Evolutionary conservation across 208 protist genomes (phyloP).

Genomic region (Leishmania major): DNA sequence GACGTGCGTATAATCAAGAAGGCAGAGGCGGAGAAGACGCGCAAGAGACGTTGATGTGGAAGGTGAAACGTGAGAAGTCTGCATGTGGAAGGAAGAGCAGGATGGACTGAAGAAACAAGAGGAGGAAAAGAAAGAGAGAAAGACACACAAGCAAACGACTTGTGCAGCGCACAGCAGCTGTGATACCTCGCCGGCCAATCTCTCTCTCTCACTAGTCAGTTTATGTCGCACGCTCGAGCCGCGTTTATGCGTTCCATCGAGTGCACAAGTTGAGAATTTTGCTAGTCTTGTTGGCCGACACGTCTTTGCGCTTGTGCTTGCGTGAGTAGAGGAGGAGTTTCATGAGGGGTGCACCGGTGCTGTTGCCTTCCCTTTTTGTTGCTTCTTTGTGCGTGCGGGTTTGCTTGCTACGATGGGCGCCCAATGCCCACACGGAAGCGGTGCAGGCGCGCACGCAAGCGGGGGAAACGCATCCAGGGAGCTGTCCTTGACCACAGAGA

Average conservation of each 20-base stretch:
- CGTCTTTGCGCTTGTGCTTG: background rate
- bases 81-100: background rate
- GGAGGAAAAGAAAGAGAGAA: background rate
- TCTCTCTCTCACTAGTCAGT: background rate
- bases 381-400: background rate
- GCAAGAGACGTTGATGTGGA: background rate
- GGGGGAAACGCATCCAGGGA: background rate
- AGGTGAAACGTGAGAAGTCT: background rate
- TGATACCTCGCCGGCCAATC: background rate
- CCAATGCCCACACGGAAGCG: background rate
- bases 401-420: background rate
- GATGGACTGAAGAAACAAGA: background rate
- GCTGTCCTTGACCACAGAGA: background rate
- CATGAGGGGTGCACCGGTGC: background rate
- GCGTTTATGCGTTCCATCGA: background rate
- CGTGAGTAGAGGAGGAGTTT: background rate
- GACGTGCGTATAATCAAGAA: background rate
- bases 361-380: background rate
- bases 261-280: background rate
- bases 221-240: no score
- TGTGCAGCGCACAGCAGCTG: background rate
- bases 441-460: background rate
- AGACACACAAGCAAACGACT: background rate
- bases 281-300: background rate
- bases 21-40: background rate